Percentiles rank a stretch among this genome's conserved stretches.
These are phyloP conservation scores for Phytophthora boehmeriae DNA, from an alignment of 352 stramenopile species.

Conservation along the genomic window DNA sequence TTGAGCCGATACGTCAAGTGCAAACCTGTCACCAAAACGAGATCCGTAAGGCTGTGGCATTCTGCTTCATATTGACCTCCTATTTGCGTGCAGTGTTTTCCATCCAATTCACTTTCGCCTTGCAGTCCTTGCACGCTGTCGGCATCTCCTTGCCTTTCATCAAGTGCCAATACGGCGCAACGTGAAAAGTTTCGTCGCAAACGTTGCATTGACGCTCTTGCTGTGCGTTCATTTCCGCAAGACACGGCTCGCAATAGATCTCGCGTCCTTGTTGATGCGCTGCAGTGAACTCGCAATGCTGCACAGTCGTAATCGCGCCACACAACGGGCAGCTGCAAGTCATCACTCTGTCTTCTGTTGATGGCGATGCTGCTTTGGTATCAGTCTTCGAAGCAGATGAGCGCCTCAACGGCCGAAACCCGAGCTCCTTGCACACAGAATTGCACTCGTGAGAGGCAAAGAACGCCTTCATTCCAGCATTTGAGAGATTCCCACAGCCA, in stretches of 20 bases:
- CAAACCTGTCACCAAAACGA: no score
- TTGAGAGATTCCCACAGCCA: conserved; percentile 30
- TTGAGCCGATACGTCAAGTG: no score
- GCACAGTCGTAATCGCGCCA: conserved; percentile 26
- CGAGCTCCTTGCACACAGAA: conserved; percentile 25
- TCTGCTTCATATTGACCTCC: no score
- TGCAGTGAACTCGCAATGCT: conserved; percentile 28
- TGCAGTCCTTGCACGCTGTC: conserved; percentile 34
- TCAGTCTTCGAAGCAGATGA: background rate
- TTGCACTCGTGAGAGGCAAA: conserved; percentile 49
- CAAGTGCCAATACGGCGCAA: conserved; percentile 29
- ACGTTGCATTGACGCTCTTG: background rate
- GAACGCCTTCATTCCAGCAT: conserved; percentile 40
- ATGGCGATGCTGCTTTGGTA: no score
- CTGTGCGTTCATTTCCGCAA: background rate
- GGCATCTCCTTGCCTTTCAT: conserved; percentile 40
- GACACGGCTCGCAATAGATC: conserved; percentile 30
- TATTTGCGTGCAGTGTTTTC: no score
- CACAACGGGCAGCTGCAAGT: conserved; percentile 44
- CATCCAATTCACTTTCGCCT: no score
- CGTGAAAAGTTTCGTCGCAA: conserved; percentile 10
- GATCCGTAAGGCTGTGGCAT: no score
- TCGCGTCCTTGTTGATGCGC: conserved; percentile 19
- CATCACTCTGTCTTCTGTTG: conserved; percentile 6
- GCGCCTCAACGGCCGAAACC: conserved; percentile 22